These are phyloP conservation scores for Rachicladosporium sp. DNA, from an alignment of 2,329 filamentous ascomycete genomes.

Conservation along the genomic window DNA sequence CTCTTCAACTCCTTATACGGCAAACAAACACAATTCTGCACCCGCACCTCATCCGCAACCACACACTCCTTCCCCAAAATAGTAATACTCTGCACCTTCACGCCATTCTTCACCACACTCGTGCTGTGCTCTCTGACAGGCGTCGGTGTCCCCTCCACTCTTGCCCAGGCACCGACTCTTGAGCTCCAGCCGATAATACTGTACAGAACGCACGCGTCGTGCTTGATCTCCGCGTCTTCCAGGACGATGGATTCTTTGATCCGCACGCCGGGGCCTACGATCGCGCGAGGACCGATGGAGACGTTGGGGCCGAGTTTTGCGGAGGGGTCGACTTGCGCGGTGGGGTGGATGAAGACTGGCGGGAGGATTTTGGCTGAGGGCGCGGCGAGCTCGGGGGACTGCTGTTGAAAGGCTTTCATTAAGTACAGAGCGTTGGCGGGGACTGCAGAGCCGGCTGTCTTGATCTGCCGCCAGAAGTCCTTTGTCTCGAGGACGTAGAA, in stretches of 20 bases:
- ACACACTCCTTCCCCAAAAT: conserved; percentile 93
- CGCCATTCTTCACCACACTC: conserved; percentile 90
- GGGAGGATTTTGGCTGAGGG: conserved; percentile 80
- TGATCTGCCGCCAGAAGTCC: conserved; percentile 99
- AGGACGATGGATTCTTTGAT: conserved; percentile 94
- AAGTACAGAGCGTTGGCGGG: conserved; percentile 95
- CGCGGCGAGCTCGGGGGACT: conserved; percentile 67
- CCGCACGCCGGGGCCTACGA: conserved; percentile 74
- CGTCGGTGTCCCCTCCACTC: conserved; percentile 89
- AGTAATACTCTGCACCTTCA: conserved; percentile 97
- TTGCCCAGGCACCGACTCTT: conserved; percentile 92
- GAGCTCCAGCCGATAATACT: conserved; percentile 96
- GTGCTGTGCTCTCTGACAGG: conserved; percentile 80
- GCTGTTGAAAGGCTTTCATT: conserved; percentile 78
- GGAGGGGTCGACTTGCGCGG: conserved; percentile 79
- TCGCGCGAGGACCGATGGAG: conserved; percentile 79
- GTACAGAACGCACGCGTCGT: conserved; percentile 90
- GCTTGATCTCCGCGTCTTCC: conserved; percentile 90
- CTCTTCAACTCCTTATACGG: conserved; percentile 97
- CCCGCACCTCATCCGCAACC: conserved; percentile 84
- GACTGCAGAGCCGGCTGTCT: conserved; percentile 93
- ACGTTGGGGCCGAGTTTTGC: conserved; percentile 97
- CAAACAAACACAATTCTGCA: conserved; percentile 96
- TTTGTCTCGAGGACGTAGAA: conserved; percentile 98
- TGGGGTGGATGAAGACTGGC: conserved; percentile 90